Conservation (phyloP, 768 basidiomycete genomes). For the Dictyophora rubrovolvata region DNA sequence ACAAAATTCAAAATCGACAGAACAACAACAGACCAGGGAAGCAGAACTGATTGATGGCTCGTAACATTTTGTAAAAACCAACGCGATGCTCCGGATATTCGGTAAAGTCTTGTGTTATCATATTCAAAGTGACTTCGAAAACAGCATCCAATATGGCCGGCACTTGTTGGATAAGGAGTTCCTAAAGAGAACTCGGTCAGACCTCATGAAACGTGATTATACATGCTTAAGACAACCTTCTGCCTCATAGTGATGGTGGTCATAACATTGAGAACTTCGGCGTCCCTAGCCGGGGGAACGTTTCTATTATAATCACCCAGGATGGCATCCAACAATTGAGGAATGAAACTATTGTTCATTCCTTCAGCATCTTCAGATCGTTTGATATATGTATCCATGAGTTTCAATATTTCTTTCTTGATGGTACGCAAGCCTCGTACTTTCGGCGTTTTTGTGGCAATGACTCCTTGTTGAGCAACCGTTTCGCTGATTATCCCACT, state of each 20-base stretch:
- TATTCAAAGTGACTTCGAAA: constrained; percentile 35
- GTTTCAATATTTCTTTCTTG: constrained; percentile 42
- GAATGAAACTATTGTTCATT: constrained; percentile 34
- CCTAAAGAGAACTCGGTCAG: constrained; percentile 15
- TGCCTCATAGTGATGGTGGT: constrained; percentile 35
- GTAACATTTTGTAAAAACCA: constrained; percentile 37
- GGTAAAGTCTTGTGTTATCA: constrained; percentile 43
- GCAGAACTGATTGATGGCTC: constrained; percentile 33
- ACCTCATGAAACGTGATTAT: background rate
- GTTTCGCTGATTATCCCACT: constrained; percentile 35
- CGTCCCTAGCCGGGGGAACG: constrained; percentile 36
- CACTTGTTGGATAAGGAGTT: constrained; percentile 32
- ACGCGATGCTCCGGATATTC: constrained; percentile 41
- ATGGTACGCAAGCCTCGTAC: constrained; percentile 36
- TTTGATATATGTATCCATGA: constrained; percentile 39
- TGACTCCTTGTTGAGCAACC: constrained; percentile 31
- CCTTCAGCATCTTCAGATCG: constrained; percentile 37
- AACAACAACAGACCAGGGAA: constrained; percentile 28
- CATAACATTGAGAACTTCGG: constrained; percentile 38
- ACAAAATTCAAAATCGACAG: constrained; percentile 8
- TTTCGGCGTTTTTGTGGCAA: constrained; percentile 40
- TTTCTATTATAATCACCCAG: constrained; percentile 38
- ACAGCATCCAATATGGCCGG: constrained; percentile 38
- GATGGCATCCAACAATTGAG: constrained; percentile 36
- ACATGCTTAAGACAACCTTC: constrained; percentile 23